phyloP scores from a whole-genome alignment of 2,329 filamentous ascomycete species.

The Aspergillus intermedius region DNA sequence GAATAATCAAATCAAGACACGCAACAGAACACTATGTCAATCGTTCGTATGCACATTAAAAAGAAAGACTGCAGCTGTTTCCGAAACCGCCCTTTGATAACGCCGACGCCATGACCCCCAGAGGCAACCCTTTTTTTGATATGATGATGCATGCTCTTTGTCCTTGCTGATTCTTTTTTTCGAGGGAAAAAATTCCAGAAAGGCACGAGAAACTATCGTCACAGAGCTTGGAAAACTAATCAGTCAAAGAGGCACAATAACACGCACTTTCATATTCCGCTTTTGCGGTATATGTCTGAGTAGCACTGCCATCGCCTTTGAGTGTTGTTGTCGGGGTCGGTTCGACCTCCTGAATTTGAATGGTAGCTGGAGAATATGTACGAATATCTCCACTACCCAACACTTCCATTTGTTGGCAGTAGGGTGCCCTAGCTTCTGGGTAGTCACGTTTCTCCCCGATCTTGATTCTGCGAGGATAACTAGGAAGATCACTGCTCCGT shows the following conservation, averaged over 20 bases:
- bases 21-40: constrained; percentile 1
- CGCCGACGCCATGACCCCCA: constrained; percentile 13
- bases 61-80: constrained; percentile 5
- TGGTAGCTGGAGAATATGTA: constrained; percentile 20
- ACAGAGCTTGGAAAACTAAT: constrained; percentile 14
- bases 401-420: constrained; percentile 60
- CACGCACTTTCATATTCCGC: constrained; percentile 30
- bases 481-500: constrained; percentile 13
- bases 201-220: neutral
- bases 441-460: constrained; percentile 57
- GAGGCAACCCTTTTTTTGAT: constrained; percentile 4
- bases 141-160: constrained; percentile 11
- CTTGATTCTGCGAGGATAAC: constrained; percentile 56
- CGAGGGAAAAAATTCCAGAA: constrained; percentile 2
- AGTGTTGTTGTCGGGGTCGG: constrained; percentile 31
- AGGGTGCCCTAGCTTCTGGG: constrained; percentile 41
- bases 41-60: constrained; percentile 18
- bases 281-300: constrained; percentile 30
- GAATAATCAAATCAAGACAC: neutral
- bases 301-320: constrained; percentile 16
- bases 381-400: constrained; percentile 44
- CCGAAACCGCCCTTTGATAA: constrained; percentile 6
- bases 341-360: constrained; percentile 30
- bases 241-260: constrained; percentile 30
- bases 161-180: constrained; percentile 9